phyloP scores from a whole-genome alignment of 441 rosid genomes.

The Pelargonium citronellum region DNA sequence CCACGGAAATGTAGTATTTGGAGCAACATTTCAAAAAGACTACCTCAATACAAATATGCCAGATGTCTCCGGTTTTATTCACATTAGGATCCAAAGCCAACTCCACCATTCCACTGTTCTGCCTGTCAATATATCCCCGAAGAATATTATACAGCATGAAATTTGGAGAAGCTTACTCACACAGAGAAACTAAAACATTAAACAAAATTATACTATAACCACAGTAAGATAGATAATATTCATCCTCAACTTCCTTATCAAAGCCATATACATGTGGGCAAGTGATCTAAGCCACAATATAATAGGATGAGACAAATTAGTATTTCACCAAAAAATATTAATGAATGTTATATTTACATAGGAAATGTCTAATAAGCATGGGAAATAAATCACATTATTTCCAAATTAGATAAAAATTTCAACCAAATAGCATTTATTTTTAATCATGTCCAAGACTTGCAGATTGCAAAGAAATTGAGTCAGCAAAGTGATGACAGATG shows the following conservation, averaged over 20 bases:
- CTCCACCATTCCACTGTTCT: conserved; percentile 42
- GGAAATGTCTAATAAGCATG: not conserved
- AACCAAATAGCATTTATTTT: not conserved
- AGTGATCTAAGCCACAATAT: not conserved
- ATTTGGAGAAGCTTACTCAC: not conserved
- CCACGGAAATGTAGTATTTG: not conserved
- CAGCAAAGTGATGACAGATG: not conserved
- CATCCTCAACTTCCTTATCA: not conserved
- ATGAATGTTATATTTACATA: not conserved
- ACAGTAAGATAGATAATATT: not conserved
- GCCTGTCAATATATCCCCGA: conserved; percentile 30
- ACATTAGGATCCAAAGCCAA: conserved; percentile 32
- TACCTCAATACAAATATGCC: conserved; percentile 89
- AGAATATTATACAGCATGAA: conserved; percentile 16
- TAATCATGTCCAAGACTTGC: not conserved
- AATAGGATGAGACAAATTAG: not conserved
- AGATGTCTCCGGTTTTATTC: conserved; percentile 66
- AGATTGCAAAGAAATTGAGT: not conserved
- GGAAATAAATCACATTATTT: not conserved
- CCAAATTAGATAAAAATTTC: not conserved
- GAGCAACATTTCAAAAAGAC: conserved; percentile 20
- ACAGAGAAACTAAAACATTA: not conserved
- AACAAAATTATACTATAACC: not conserved
- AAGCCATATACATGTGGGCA: not conserved
- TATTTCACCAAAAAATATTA: not conserved